Conservation (phyloP, 2,329 filamentous ascomycete species). For the Clarireedia paspali region DNA sequence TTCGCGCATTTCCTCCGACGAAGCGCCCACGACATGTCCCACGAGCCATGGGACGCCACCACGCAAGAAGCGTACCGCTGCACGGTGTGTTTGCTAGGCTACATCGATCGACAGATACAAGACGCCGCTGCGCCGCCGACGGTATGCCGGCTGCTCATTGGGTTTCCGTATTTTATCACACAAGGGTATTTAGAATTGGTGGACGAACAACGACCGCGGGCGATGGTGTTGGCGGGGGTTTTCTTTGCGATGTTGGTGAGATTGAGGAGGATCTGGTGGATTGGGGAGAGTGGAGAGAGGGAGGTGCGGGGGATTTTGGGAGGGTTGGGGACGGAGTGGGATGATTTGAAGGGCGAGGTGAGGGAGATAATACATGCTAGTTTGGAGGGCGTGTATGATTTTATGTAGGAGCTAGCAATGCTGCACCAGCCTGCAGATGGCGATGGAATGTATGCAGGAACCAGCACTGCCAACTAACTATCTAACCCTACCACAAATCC, state of each 20-base stretch:
- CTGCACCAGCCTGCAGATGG: too few relatives aligned
- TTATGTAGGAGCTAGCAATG: background rate
- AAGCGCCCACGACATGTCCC: background rate
- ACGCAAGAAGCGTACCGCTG: slow-evolving; percentile 10
- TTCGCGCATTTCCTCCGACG: background rate
- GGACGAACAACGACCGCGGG: slow-evolving; percentile 8
- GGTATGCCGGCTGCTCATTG: slow-evolving; percentile 4
- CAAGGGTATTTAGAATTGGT: slow-evolving; percentile 11
- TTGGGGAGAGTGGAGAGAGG: slow-evolving; percentile 12
- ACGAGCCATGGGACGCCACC: slow-evolving; percentile 15
- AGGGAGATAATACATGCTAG: background rate
- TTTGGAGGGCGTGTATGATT: background rate
- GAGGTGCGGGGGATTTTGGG: slow-evolving; percentile 8
- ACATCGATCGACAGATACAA: slow-evolving; percentile 1
- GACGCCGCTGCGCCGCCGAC: background rate
- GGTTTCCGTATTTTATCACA: slow-evolving; percentile 9
- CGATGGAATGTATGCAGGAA: too few relatives aligned
- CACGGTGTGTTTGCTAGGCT: slow-evolving; percentile 8
- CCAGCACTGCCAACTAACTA: background rate
- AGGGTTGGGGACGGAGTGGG: slow-evolving; percentile 1
- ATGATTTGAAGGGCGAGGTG: background rate
- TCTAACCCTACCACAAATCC: background rate
- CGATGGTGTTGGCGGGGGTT: slow-evolving; percentile 19
- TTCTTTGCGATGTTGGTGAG: slow-evolving; percentile 28
- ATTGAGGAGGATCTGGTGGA: slow-evolving; percentile 29